These are phyloP conservation scores for Leccinum sublutescens DNA, from an alignment of 768 basidiomycete species.

Conservation along the genomic window DNA sequence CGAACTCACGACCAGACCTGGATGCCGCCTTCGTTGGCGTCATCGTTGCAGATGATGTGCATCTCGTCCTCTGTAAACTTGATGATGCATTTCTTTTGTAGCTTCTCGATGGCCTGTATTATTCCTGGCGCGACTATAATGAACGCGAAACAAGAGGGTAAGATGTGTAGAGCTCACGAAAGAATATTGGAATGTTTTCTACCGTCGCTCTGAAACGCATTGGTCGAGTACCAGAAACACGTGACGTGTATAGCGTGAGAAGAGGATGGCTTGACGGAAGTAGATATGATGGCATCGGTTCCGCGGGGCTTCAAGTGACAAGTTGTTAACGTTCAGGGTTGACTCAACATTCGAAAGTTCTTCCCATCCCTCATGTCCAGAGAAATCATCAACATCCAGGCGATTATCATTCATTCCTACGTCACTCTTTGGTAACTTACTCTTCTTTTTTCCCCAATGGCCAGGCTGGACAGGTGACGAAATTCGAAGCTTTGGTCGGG, in stretches of 20 bases:
- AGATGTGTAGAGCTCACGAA: conserved; percentile 36
- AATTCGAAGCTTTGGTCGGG: background rate
- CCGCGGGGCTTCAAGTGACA: conserved; percentile 6
- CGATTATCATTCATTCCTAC: conserved; percentile 21
- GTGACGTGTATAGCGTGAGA: conserved; percentile 9
- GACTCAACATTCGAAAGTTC: conserved; percentile 15
- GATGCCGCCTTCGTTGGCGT: conserved; percentile 77
- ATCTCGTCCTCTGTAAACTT: conserved; percentile 73
- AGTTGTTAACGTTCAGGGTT: conserved; percentile 4
- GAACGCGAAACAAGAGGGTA: background rate
- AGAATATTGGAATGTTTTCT: conserved; percentile 57
- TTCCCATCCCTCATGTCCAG: conserved; percentile 45
- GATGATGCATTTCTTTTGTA: conserved; percentile 83
- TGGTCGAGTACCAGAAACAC: conserved; percentile 7
- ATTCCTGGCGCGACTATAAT: conserved; percentile 47
- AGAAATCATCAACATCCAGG: conserved; percentile 85
- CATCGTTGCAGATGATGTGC: conserved; percentile 81
- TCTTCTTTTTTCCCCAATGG: background rate
- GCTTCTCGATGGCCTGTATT: conserved; percentile 77
- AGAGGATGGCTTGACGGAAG: background rate
- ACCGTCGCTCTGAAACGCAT: conserved; percentile 67
- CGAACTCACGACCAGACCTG: conserved; percentile 77
- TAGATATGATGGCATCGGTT: conserved; percentile 15
- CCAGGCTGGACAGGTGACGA: conserved; percentile 68
- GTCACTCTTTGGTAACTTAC: conserved; percentile 9